Percentiles rank a stretch among this genome's conserved stretches.
These are phyloP conservation scores for Petrea volubilis DNA, from an alignment of 257 asterid genomes.

Conservation along the genomic window DNA sequence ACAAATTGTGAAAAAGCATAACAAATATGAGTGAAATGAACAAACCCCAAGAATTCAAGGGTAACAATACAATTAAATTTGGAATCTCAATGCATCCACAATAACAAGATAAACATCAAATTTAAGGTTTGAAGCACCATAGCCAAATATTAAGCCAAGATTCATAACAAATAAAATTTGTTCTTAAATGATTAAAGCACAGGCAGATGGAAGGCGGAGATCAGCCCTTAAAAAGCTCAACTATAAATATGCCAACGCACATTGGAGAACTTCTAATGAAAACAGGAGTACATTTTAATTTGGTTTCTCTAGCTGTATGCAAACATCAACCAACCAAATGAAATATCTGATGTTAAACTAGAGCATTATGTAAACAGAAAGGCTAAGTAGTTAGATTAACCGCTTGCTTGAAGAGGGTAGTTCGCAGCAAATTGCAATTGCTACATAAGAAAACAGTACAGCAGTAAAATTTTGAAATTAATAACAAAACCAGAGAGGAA, in stretches of 20 bases:
- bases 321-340: not conserved
- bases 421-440: not conserved
- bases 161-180: not conserved
- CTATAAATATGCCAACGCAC: not conserved
- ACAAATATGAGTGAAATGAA: not conserved
- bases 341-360: not conserved
- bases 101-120: not conserved
- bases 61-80: not conserved
- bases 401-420: not conserved
- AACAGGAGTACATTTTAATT: not conserved
- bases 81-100: not conserved
- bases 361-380: not conserved
- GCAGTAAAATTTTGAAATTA: not conserved
- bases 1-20: not conserved
- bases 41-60: not conserved
- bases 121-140: too few species aligned
- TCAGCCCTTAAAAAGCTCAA: not conserved
- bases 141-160: not conserved
- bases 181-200: not conserved
- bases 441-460: not conserved
- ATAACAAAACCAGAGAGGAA: constrained; percentile 15
- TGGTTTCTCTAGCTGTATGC: not conserved
- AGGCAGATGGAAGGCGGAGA: not conserved
- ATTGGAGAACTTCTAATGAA: not conserved
- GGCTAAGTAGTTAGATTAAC: not conserved